Percentiles rank a stretch among this genome's conserved stretches.
These are phyloP conservation scores for Crassisporium funariophilum DNA, from an alignment of 768 basidiomycete genomes.

Conservation along the genomic window DNA sequence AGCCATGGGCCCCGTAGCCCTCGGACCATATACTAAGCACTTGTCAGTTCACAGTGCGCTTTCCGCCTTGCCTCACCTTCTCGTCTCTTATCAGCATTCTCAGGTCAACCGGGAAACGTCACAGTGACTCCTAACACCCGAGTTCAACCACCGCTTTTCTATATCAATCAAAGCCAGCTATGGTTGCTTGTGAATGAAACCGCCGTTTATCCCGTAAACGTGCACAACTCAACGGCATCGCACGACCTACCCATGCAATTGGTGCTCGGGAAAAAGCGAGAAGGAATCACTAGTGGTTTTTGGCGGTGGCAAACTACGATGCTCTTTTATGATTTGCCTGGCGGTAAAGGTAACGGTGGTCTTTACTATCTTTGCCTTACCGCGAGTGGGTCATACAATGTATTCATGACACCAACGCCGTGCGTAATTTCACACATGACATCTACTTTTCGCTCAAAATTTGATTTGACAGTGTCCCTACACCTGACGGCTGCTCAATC, in stretches of 20 bases:
- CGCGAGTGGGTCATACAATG: conserved; percentile 37
- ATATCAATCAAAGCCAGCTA: conserved; percentile 52
- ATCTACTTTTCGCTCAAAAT: background rate
- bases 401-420: conserved; percentile 52
- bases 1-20: conserved; percentile 31
- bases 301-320: conserved; percentile 62
- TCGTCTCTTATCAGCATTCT: background rate
- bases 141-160: conserved; percentile 48
- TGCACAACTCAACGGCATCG: conserved; percentile 50
- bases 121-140: conserved; percentile 38
- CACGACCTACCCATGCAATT: conserved; percentile 52
- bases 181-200: conserved; percentile 59
- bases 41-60: conserved; percentile 32
- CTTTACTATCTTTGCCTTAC: conserved; percentile 46
- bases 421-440: conserved; percentile 28
- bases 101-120: conserved; percentile 52
- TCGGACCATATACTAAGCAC: conserved; percentile 26
- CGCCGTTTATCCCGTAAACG: conserved; percentile 54
- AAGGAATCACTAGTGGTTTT: conserved; percentile 41
- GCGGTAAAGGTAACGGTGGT: conserved; percentile 46
- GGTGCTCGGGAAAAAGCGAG: conserved; percentile 37
- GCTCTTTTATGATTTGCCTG: conserved; percentile 48
- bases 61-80: no score
- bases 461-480: conserved; percentile 28
- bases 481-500: conserved; percentile 42